These are phyloP conservation scores for Boehmeria nivea DNA, from an alignment of 306 rosid genomes.

Conservation along the genomic window DNA sequence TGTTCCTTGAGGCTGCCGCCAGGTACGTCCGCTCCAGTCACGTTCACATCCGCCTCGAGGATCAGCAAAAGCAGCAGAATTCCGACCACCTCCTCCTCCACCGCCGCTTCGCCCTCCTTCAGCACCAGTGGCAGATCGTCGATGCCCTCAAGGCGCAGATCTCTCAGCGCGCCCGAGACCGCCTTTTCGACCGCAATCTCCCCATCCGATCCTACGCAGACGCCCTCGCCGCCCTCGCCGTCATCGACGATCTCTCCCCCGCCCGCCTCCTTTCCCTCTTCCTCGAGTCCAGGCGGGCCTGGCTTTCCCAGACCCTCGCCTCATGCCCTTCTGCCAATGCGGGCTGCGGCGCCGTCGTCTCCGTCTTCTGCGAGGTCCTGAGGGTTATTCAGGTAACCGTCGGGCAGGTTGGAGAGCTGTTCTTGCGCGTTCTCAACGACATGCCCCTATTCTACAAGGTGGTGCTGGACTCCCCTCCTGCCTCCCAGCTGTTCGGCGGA, in stretches of 20 bases:
- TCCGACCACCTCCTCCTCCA: constrained; percentile 26
- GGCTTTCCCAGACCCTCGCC: constrained; percentile 56
- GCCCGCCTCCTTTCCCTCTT: constrained; percentile 57
- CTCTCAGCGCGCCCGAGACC: constrained; percentile 88
- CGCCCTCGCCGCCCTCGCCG: constrained; percentile 78
- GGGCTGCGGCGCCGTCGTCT: constrained; percentile 49
- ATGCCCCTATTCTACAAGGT: constrained; percentile 90
- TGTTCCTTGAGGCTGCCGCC: constrained; percentile 88
- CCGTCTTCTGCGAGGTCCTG: constrained; percentile 72
- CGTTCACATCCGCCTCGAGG: constrained; percentile 37
- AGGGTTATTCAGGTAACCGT: constrained; percentile 82
- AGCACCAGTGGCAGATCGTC: constrained; percentile 98
- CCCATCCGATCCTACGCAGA: constrained; percentile 58
- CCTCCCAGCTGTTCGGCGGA: constrained; percentile 87
- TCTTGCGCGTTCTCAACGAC: constrained; percentile 80
- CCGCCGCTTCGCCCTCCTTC: constrained; percentile 64
- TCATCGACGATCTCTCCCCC: constrained; percentile 74
- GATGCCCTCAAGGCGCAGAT: constrained; percentile 88
- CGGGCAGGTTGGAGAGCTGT: constrained; percentile 92
- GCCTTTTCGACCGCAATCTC: constrained; percentile 67
- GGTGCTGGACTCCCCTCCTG: constrained; percentile 71
- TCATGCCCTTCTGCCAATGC: constrained; percentile 38
- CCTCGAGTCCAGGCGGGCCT: constrained; percentile 75
- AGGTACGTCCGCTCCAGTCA: constrained; percentile 79
- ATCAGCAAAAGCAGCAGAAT: neutral